A percentile compares a stretch with the other conserved stretches of the same genome.
phyloP scores from a whole-genome alignment of 768 basidiomycete genomes.

The Termitomyces sp. region DNA sequence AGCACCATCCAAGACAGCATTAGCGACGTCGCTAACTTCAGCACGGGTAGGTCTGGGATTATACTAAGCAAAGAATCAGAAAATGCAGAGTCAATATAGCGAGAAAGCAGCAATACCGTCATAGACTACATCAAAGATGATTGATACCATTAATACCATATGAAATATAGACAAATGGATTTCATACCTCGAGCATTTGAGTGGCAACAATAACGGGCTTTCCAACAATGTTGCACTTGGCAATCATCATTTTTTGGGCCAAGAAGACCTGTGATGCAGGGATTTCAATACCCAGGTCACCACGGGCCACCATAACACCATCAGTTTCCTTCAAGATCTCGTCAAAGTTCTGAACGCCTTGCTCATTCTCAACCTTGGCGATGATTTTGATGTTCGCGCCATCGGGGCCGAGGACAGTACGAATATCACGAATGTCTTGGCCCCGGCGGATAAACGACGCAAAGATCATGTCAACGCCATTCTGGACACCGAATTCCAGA shows the following conservation, averaged over 20 bases:
- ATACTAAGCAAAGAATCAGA: constrained; percentile 49
- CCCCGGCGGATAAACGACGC: constrained; percentile 98
- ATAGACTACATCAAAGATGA: constrained; percentile 60
- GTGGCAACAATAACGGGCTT: constrained; percentile 99
- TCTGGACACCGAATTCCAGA: constrained; percentile 91
- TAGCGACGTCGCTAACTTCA: constrained; percentile 98
- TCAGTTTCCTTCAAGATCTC: constrained; percentile 94
- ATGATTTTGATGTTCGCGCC: constrained; percentile 98
- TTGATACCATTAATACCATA: constrained; percentile 9
- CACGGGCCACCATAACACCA: constrained; percentile 99
- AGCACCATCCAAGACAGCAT: constrained; percentile 96
- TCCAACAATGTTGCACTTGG: constrained; percentile 96
- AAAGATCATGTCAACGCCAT: constrained; percentile 98
- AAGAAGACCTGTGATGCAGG: constrained; percentile 99
- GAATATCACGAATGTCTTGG: constrained; percentile 92
- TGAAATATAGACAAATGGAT: not conserved
- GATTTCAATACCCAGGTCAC: constrained; percentile 99
- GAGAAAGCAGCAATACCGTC: constrained; percentile 58
- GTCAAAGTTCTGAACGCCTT: constrained; percentile 98
- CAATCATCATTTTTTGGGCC: constrained; percentile 99
- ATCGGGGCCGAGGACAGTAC: constrained; percentile 88
- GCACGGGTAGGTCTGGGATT: constrained; percentile 99
- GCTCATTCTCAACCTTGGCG: constrained; percentile 99
- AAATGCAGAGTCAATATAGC: not conserved
- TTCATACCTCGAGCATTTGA: constrained; percentile 92